Percentiles rank a stretch among this genome's conserved stretches.
Evolutionary conservation across 1,139 yeast genomes (phyloP).

Genomic region (Lodderomyces orthopsilosis): DNA sequence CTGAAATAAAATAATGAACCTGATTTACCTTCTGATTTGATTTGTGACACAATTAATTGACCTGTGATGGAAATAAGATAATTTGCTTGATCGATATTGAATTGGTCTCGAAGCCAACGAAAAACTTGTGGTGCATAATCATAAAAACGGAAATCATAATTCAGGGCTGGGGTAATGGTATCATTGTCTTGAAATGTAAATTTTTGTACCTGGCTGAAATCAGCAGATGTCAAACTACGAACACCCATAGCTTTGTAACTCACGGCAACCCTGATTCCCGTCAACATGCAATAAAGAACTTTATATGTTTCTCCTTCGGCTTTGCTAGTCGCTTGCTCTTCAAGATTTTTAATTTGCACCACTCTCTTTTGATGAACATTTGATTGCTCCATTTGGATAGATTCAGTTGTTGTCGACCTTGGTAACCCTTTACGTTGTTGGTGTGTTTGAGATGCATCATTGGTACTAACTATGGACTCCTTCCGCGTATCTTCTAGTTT

Average conservation of each 20-base stretch:
- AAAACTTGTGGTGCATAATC: constrained; percentile 96
- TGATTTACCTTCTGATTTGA: constrained; percentile 95
- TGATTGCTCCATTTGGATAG: constrained; percentile 43
- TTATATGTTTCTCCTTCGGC: constrained; percentile 56
- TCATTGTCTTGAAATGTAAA: constrained; percentile 88
- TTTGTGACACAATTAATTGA: constrained; percentile 84
- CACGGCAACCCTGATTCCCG: constrained; percentile 94
- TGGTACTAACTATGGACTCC: background rate
- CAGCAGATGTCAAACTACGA: constrained; percentile 65
- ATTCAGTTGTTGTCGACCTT: constrained; percentile 23
- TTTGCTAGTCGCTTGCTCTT: constrained; percentile 34
- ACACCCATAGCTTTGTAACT: constrained; percentile 87
- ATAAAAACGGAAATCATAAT: constrained; percentile 93
- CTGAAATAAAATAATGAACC: constrained; percentile 96
- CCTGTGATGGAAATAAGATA: constrained; percentile 90
- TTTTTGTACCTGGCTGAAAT: constrained; percentile 71
- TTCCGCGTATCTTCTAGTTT: background rate
- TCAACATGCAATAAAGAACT: constrained; percentile 93
- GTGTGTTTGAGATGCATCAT: background rate
- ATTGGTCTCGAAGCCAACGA: constrained; percentile 72
- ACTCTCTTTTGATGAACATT: constrained; percentile 41
- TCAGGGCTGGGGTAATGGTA: constrained; percentile 87
- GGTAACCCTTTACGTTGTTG: constrained; percentile 9
- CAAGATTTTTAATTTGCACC: constrained; percentile 78
- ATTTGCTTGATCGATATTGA: constrained; percentile 94